Conservation (phyloP, 768 basidiomycete species). For the Psilocybe azurescens region DNA sequence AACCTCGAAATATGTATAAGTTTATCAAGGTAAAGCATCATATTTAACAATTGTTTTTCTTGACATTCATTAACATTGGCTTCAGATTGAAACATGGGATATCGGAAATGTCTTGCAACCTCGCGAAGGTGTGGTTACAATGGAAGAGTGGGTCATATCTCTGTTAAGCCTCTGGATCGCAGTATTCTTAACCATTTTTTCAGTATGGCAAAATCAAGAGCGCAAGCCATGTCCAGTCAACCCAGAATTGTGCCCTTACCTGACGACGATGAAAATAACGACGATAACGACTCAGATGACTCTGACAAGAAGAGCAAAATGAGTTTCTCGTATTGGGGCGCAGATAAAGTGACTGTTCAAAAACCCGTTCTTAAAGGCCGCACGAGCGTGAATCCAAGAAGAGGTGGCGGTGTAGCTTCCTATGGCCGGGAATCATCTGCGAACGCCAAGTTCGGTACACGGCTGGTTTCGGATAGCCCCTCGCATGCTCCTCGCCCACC, state of each 20-base stretch:
- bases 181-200: conserved; percentile 9
- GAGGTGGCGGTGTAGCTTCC: conserved; percentile 52
- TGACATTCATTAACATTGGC: not conserved
- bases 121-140: conserved; percentile 80
- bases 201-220: conserved; percentile 76
- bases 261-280: conserved; percentile 65
- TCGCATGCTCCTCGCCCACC: conserved; percentile 54
- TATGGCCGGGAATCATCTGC: conserved; percentile 85
- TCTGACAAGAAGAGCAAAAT: conserved; percentile 91
- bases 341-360: conserved; percentile 88
- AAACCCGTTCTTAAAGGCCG: conserved; percentile 69
- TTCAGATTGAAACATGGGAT: conserved; percentile 86
- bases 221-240: conserved; percentile 59
- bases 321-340: conserved; percentile 95
- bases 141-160: conserved; percentile 79
- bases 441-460: conserved; percentile 91
- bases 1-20: conserved; percentile 91
- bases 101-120: conserved; percentile 80
- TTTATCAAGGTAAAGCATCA: conserved; percentile 73
- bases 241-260: conserved; percentile 74
- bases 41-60: not conserved
- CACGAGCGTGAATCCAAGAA: conserved; percentile 42
- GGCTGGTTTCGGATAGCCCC: conserved; percentile 72
- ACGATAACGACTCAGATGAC: conserved; percentile 72
- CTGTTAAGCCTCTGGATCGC: conserved; percentile 1